Base-by-base conservation (phyloP, 345 rosid genomes). In the Rhodamnia rubescens region DNA sequence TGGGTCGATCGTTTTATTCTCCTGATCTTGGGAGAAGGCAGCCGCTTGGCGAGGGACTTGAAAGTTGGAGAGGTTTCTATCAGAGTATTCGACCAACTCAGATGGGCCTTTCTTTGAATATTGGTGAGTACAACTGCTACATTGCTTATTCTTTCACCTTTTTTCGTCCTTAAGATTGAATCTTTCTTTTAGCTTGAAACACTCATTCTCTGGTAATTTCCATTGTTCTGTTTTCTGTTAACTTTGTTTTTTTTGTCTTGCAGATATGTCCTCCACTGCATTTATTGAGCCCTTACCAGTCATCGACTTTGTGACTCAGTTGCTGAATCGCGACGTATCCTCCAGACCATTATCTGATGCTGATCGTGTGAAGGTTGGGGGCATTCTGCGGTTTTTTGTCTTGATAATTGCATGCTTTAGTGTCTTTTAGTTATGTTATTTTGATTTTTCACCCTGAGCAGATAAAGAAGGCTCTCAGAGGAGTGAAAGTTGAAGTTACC, bases 31-130 rank as follows among this genome's bases (percentile, higher is more conserved):
- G 93, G 27, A 87, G 88, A 85, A 92, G 91, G 85, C 90, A 88
- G 74, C 83, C 89, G 24, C 92, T 93, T 80, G 95, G 95, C 8
- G 92, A 89, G 85, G 95, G 95, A 49, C 87, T 92, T 64, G 95
- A 93, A 87, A 89, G 93, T 69, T 93, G 95, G 95, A 90, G 92
- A 44, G 95, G 95, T 14, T 93, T 93, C 69, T 93, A 93, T 85
- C 95, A 93, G 69, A 93, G 95, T 75, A 91, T 92, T 84, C 92
- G 95, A 16, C 93, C 95, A 40, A 92, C 95, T 4, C 95, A 93
- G 86, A 93, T 93, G 93, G 95, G 95, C 24, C 69, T 93, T n/a
- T 93, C 95, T 2, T 83, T 93, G 14, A 93, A 93, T 82, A 93
- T 93, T 50, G 93, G 95, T 91, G 86, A 1, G 15, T 16, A 1